Base-by-base conservation (phyloP, 1,284 basidiomycete genomes). In the Austroboletus rostrupii region DNA sequence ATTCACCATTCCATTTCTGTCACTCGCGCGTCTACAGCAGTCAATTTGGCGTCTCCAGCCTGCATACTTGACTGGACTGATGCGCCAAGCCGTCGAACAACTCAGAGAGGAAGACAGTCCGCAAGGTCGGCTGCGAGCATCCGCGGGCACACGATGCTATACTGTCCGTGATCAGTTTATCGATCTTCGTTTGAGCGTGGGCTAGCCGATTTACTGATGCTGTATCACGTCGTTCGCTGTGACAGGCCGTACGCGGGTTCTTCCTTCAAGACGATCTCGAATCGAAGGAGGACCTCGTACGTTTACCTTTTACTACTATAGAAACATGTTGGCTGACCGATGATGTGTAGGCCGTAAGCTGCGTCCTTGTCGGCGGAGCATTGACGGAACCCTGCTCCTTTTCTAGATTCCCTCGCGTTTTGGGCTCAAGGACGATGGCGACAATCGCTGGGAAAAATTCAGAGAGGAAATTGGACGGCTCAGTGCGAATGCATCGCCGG, bases 371-470 rank as follows among this genome's bases (percentile, higher is more conserved):
- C 14, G 10, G 9, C n/a, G 29, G 11, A 33, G 31, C 7, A n/a
- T 28, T 26, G 21, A 40, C n/a, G 38, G 35, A 35, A 50, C 7
- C 26, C 35, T 19, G 21, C 32, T 40, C 5, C 5, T 41, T 12
- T 37, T 42, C n/a, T 43, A 86, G 84, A 67, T 84, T 31, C 82
- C 79, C 2, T 67, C 73, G 3, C 72, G 77, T 26, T 86, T 90
- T 53, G 87, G 86, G 9, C 71, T 90, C n/a, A 61, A 78, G 14
- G 82, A 87, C 48, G 66, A 71, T 4, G 73, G 76, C 0, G 54
- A 71, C 2, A 66, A 75, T 31, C 70, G 81, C 44, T 90, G 87
- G 87, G 46, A 46, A 0, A 73, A 60, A 0, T 77, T 89, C 52
- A 66, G 67, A 41, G 46, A 49, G 1, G 58, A 68, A 8, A 68